Evolutionary conservation across 495 filamentous ascomycete genomes (phyloP), one percentile per base, ranked within the genome.

Genomic region (Penicillium lividum): DNA sequence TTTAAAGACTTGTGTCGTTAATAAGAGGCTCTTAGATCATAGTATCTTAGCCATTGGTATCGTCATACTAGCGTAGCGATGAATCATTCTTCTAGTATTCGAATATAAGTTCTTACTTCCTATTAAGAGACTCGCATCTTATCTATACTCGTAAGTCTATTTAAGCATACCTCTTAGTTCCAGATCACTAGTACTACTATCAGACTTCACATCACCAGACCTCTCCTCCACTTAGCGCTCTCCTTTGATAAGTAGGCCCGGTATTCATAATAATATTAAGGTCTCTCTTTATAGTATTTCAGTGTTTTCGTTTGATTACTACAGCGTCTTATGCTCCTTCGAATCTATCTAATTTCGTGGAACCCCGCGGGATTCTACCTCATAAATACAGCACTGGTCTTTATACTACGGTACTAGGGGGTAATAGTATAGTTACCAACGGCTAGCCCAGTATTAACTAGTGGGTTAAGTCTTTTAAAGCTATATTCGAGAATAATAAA

Each of bases 401-500:
- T 15, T 67, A 66, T 47, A 46, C 62, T 29, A 51, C 53, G 34
- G 42, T 65, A 15, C 62, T 67, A n/a, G 67, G 64, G 43, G 67
- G 67, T 46, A 57, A 50, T 40, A 63, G 67, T 40, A 31, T 44
- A 8, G 29, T 50, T 10, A 60, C 64, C 7, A 55, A 69, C 27
- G 67, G 67, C 46, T 69, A 63, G 67, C 64, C 64, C 28, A 36
- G 51, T 8, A 2, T 58, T 6, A 7, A 27, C 1, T 36, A 61
- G 15, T 69, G 64, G 67, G 49, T 61, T 27, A 28, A 59, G 25
- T 48, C 15, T 27, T 69, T 65, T 16, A 61, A 65, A 3, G 44
- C 40, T 13, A 56, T 68, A 61, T 80, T 77, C 64, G 60, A 67
- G 0, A 64, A 56, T 57, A 84, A 82, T 71, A 61, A 70, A 45